These are phyloP conservation scores for Nakazawaea holstii DNA, from an alignment of 805 yeast species.

Conservation along the genomic window DNA sequence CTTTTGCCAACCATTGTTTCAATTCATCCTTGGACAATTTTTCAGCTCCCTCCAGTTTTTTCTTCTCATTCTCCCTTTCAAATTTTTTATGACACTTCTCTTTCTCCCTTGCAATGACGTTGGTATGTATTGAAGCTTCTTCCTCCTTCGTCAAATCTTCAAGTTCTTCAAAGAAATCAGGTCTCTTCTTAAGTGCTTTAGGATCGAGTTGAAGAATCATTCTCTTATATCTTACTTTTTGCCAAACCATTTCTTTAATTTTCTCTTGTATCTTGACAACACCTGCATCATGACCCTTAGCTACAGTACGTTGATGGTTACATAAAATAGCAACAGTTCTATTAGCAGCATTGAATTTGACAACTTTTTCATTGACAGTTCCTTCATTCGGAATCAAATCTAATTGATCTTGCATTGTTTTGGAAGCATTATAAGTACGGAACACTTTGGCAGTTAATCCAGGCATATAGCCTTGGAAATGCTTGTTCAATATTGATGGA, in stretches of 20 bases:
- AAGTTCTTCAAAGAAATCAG: constrained; percentile 60
- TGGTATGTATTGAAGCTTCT: constrained; percentile 49
- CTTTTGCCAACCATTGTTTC: constrained; percentile 51
- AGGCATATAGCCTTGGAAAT: constrained; percentile 83
- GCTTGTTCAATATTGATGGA: constrained; percentile 77
- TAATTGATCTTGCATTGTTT: constrained; percentile 93
- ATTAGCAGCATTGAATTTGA: constrained; percentile 89
- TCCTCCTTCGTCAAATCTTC: constrained; percentile 64
- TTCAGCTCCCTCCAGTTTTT: constrained; percentile 50
- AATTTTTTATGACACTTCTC: constrained; percentile 64
- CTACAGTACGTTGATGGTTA: constrained; percentile 93
- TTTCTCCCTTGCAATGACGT: constrained; percentile 57
- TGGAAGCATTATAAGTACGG: constrained; percentile 95
- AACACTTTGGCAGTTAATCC: constrained; percentile 95
- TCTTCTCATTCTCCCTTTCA: constrained; percentile 72
- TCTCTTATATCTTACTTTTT: constrained; percentile 65
- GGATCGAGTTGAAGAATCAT: constrained; percentile 67
- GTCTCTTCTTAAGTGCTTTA: constrained; percentile 38
- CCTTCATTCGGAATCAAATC: constrained; percentile 84
- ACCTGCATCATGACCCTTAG: constrained; percentile 76
- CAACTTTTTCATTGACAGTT: constrained; percentile 79
- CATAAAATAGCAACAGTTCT: constrained; percentile 93
- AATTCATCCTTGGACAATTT: constrained; percentile 49
- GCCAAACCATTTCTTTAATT: constrained; percentile 81
- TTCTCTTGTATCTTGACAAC: constrained; percentile 75